Evolutionary conservation across 129 eudicot genomes (phyloP), one percentile per base, ranked within the genome.

Genomic region (Glebionis coronaria): DNA sequence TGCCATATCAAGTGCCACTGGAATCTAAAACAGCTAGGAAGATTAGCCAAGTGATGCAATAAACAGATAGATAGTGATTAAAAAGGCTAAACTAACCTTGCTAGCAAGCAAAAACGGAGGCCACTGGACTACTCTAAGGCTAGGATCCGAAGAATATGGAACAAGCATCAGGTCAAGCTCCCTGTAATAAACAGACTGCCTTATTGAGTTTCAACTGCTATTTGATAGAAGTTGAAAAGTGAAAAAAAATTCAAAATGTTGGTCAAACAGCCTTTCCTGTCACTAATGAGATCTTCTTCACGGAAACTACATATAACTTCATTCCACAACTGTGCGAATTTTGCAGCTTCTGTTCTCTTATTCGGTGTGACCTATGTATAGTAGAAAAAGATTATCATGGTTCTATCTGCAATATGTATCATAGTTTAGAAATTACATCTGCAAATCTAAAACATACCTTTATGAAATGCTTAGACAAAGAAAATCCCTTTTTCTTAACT

Each of bases 131-230:
- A 89, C 64, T 66, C 83, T 87, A 9, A 94, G 81, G 82, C 90
- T 87, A 56, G 95, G 85, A 84, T 94, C 99, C 9, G 93, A 94
- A 60, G 95, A 82, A 78, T 94, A 89, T 49, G 97, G 99, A 75
- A 94, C 99, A 27, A 94, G 82, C 79, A 94, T 73, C 77, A 94
- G 76, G 71, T 94, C 97, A 97, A 94, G 90, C 90, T 94, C 99
- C 95, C 99, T 93, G 97, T 23, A 76, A 78, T 69, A 65, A n/a
- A 61, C 49, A 28, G 51, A 68, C 55, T 28, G 14, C 54, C 20
- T 35, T 53, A 47, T 62, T 78, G 47, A 56, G 63, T 68, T 81
- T 52, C 11, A 15, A 58, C 19, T 23, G 8, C 3, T 23, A 16
- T 53, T 31, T 54, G 60, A 60, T 67, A 19, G 60, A 55, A 44